These are phyloP conservation scores for Yamadazyma dushanensis DNA, from an alignment of 1,139 yeast species.

Conservation along the genomic window DNA sequence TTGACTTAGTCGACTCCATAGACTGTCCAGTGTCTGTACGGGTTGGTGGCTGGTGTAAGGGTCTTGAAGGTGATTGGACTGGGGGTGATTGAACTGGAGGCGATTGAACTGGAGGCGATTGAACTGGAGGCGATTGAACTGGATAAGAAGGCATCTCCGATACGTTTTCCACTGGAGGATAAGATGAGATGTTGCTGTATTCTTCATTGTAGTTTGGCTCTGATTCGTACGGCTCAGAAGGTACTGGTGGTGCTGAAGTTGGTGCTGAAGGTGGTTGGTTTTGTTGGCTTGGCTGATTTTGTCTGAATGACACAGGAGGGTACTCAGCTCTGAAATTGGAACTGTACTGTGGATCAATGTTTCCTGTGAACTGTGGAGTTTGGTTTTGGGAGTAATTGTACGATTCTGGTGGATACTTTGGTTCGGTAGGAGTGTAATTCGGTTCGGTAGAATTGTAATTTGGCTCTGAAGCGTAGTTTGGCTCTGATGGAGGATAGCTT, in stretches of 20 bases:
- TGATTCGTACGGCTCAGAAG: too few species aligned
- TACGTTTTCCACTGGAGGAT: slow-evolving; percentile 12
- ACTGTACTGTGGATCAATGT: background rate
- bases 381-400: too few species aligned
- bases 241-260: too few species aligned
- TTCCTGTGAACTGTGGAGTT: background rate
- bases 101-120: too few species aligned
- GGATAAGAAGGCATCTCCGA: slow-evolving; percentile 4
- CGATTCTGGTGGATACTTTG: background rate
- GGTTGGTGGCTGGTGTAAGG: slow-evolving; percentile 1
- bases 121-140: background rate
- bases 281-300: too few species aligned
- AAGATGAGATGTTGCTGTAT: slow-evolving; percentile 11
- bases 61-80: too few species aligned
- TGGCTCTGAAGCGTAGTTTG: background rate
- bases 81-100: too few species aligned
- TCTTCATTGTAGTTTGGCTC: slow-evolving; percentile 5
- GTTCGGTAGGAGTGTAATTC: too few species aligned
- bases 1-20: slow-evolving; percentile 14
- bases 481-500: too few species aligned
- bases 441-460: background rate
- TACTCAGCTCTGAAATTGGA: background rate
- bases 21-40: slow-evolving; percentile 12
- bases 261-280: too few species aligned
- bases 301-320: slow-evolving; percentile 1